These are phyloP conservation scores for Bacidia rubella DNA, from an alignment of 495 filamentous ascomycete species.

Conservation along the genomic window DNA sequence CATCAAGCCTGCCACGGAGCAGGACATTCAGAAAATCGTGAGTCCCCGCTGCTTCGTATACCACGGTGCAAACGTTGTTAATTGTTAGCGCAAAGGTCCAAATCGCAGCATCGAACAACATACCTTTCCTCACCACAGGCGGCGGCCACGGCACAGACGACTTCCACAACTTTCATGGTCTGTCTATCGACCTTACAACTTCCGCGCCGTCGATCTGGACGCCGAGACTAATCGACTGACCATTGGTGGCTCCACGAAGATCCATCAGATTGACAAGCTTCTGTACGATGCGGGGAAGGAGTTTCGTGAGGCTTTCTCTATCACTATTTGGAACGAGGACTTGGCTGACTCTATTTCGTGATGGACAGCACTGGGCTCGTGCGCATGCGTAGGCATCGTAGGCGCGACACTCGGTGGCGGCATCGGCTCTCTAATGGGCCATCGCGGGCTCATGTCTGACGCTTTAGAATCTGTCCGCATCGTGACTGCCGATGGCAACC, in stretches of 20 bases:
- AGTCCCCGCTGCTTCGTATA: neutral
- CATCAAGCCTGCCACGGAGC: conserved; percentile 20
- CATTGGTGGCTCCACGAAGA: conserved; percentile 21
- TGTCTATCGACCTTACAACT: conserved; percentile 19
- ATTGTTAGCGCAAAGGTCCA: neutral
- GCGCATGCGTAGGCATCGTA: conserved; percentile 22
- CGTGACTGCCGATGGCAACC: conserved; percentile 23
- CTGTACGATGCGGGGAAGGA: conserved; percentile 19
- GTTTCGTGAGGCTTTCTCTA: conserved; percentile 16
- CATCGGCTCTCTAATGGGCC: conserved; percentile 20
- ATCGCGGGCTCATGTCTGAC: conserved; percentile 26
- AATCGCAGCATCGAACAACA: conserved; percentile 7
- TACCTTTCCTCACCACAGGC: conserved; percentile 19
- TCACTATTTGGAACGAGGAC: neutral
- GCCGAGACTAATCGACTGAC: conserved; percentile 14
- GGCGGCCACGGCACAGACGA: conserved; percentile 21
- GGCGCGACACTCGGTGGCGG: conserved; percentile 27
- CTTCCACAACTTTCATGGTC: conserved; percentile 16
- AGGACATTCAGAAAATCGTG: conserved; percentile 18
- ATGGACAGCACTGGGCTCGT: conserved; percentile 10
- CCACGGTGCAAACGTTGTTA: neutral
- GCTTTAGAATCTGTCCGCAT: conserved; percentile 22
- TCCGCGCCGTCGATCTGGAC: conserved; percentile 20
- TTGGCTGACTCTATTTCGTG: neutral
- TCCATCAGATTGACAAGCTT: conserved; percentile 16